Conservation (phyloP, 2,329 filamentous ascomycete genomes). For the Colletotrichum shisoi region DNA sequence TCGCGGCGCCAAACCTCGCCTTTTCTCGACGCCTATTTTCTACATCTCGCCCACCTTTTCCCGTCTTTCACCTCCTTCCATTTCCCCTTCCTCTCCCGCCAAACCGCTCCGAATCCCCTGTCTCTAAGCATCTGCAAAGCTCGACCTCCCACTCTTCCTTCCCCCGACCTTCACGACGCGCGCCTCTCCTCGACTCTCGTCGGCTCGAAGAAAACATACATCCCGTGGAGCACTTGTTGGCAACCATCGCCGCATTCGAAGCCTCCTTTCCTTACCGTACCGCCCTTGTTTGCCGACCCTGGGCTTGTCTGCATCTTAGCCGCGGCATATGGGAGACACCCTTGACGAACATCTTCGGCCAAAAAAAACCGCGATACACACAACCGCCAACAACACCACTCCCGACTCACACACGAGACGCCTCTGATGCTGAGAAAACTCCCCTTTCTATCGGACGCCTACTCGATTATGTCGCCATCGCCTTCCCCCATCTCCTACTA, state of each 20-base stretch:
- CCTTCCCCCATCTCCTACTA: conserved; percentile 12
- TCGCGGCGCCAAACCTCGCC: conserved; percentile 5
- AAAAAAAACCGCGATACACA: conserved; percentile 34
- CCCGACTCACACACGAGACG: conserved; percentile 12
- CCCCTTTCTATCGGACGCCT: not conserved
- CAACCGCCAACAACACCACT: conserved; percentile 5
- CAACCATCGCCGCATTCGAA: not conserved
- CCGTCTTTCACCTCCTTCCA: not conserved
- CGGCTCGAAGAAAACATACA: not conserved
- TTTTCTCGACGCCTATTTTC: not conserved
- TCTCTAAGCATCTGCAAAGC: not conserved
- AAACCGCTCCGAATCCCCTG: not conserved
- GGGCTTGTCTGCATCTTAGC: conserved; percentile 6
- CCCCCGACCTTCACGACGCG: conserved; percentile 11
- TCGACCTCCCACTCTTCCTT: conserved; percentile 9
- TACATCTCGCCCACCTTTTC: not conserved
- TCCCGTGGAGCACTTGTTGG: not conserved
- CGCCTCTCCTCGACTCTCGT: conserved; percentile 17
- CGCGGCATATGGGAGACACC: conserved; percentile 30
- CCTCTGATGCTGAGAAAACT: conserved; percentile 17
- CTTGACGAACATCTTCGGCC: conserved; percentile 20
- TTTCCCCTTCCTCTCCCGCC: not conserved
- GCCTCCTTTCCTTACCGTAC: not conserved
- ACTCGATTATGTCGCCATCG: conserved; percentile 32
- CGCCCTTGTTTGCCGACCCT: not conserved